Conservation (phyloP, 1,284 basidiomycete species). For the Amylostereum areolatum region DNA sequence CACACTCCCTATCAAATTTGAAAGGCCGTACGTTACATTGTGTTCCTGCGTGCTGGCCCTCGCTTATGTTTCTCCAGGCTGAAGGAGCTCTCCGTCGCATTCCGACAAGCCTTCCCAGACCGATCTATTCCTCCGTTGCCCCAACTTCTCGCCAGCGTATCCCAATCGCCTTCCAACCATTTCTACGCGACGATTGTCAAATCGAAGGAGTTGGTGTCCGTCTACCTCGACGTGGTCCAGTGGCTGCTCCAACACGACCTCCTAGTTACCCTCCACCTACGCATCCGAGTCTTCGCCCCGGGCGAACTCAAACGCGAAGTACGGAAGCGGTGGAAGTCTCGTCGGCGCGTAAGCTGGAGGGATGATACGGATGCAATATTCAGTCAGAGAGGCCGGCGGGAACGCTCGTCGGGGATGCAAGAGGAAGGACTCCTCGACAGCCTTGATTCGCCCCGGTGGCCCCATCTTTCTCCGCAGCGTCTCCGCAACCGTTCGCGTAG, state of each 20-base stretch:
- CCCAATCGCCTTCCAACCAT: slow-evolving; percentile 54
- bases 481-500: slow-evolving; percentile 37
- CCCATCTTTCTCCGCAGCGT: slow-evolving; percentile 44
- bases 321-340: slow-evolving; percentile 34
- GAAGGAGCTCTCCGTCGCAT: slow-evolving; percentile 55
- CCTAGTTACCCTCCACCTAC: slow-evolving; percentile 80
- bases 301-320: slow-evolving; percentile 69
- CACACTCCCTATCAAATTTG: slow-evolving; percentile 62
- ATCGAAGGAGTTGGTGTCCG: slow-evolving; percentile 57
- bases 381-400: slow-evolving; percentile 15
- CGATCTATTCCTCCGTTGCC: slow-evolving; percentile 67
- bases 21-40: slow-evolving; percentile 47
- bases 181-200: slow-evolving; percentile 76
- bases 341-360: slow-evolving; percentile 29
- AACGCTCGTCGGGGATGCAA: not conserved
- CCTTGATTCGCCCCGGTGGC: slow-evolving; percentile 29
- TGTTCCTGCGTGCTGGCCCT: not conserved
- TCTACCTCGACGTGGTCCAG: slow-evolving; percentile 80
- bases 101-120: slow-evolving; percentile 61
- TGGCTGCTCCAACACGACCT: slow-evolving; percentile 91
- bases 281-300: slow-evolving; percentile 80
- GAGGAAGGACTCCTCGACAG: not conserved
- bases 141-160: slow-evolving; percentile 66
- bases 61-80: slow-evolving; percentile 35
- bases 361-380: slow-evolving; percentile 7